Evolutionary conservation across 768 basidiomycete genomes (phyloP), one percentile per base, ranked within the genome.

Genomic region (Naematelia encephala): DNA sequence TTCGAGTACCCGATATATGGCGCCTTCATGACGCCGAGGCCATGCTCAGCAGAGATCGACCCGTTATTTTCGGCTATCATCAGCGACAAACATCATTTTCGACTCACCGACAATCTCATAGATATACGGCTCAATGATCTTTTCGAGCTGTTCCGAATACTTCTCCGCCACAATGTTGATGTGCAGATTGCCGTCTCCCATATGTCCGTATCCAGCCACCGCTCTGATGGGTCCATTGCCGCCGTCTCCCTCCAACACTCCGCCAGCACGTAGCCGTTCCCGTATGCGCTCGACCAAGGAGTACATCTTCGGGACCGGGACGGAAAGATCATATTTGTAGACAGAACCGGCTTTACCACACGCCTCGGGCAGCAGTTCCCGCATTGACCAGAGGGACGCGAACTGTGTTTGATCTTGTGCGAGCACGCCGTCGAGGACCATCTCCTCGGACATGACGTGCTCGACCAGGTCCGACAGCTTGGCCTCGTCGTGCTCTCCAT

Each of bases 151-250:
- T 8, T 85, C 82, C 0, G 87, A 84, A 75, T 91, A 99, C 21
- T 84, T 81, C 39, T 86, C 82, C 0, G 93, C 92, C 19, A 90
- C 83, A 44, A 91, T 83, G 74, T 99, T 99, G 72, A 99, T 77
- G 73, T 99, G 96, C 52, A 99, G 77, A 73, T 99, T 98, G 16
- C 93, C 92, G 78, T 99, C 96, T 22, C 96, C 96, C 54, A 98
- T 86, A 76, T 99, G 96, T 12, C 96, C 96, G 68, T 90, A 99
- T 11, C 96, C 96, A 59, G 94, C 79, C 13, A 93, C 89, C 70
- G 86, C 84, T 74, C 87, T 87, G 42, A 98, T 88, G 48, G 67
- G 67, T 4, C 76, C 77, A 14, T 51, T 48, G 4, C 70, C 67
- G 53, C 34, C 34, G 34, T 90, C 80, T 10, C 90, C 81, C 3